These are phyloP conservation scores for Cladosporium velox DNA, from an alignment of 2,329 filamentous ascomycete genomes.

Conservation along the genomic window DNA sequence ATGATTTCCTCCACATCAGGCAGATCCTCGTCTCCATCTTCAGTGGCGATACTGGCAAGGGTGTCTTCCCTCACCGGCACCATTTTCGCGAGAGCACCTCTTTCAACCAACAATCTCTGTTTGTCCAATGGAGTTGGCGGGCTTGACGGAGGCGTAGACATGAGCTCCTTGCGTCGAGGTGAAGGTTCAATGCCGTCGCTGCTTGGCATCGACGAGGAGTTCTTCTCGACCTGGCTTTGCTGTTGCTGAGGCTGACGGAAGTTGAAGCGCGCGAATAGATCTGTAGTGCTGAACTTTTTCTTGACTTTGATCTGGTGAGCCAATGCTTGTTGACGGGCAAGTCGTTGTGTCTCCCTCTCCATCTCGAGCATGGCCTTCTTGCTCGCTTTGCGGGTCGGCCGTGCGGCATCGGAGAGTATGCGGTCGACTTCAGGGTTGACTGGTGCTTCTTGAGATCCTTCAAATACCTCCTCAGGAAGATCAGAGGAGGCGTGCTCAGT, in stretches of 20 bases:
- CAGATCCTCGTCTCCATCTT: slow-evolving; percentile 32
- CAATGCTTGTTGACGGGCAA: slow-evolving; percentile 87
- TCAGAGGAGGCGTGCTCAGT: slow-evolving; percentile 29
- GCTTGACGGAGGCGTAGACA: slow-evolving; percentile 48
- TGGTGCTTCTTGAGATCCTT: slow-evolving; percentile 26
- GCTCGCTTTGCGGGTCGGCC: slow-evolving; percentile 80
- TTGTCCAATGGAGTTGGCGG: slow-evolving; percentile 42
- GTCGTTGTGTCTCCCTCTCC: slow-evolving; percentile 88
- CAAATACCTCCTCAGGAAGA: slow-evolving; percentile 31
- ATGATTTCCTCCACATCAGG: slow-evolving; percentile 33
- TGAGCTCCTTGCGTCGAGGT: slow-evolving; percentile 26
- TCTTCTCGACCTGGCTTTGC: slow-evolving; percentile 21
- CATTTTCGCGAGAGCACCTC: slow-evolving; percentile 37
- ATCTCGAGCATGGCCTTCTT: slow-evolving; percentile 96
- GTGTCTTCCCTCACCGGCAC: slow-evolving; percentile 35
- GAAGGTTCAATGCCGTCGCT: slow-evolving; percentile 32
- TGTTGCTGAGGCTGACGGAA: slow-evolving; percentile 39
- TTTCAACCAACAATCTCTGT: slow-evolving; percentile 35
- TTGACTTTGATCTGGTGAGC: slow-evolving; percentile 82
- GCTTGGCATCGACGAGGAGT: slow-evolving; percentile 33
- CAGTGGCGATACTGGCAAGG: slow-evolving; percentile 27
- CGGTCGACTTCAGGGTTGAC: slow-evolving; percentile 32
- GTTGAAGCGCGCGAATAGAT: slow-evolving; percentile 82
- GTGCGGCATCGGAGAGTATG: slow-evolving; percentile 47
- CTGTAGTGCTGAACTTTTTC: slow-evolving; percentile 84